phyloP scores from a whole-genome alignment of 768 basidiomycete species.

The Boletales sp. region DNA sequence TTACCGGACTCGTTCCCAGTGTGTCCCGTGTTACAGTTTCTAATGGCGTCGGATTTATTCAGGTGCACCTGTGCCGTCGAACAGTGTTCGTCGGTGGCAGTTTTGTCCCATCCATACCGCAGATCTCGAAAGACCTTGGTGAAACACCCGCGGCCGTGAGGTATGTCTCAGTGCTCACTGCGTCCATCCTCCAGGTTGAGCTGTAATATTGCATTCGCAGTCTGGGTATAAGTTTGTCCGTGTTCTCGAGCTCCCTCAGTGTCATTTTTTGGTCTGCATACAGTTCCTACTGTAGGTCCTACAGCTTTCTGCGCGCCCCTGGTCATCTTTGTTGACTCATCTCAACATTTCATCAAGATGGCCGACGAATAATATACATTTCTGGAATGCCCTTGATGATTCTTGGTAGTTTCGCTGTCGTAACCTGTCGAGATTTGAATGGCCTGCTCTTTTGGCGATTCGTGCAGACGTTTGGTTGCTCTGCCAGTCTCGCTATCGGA shows the following conservation, averaged over 20 bases:
- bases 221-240: conserved; percentile 48
- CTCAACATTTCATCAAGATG: conserved; percentile 41
- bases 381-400: conserved; percentile 54
- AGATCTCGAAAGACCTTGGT: conserved; percentile 62
- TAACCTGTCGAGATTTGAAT: conserved; percentile 39
- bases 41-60: neutral
- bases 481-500: conserved; percentile 51
- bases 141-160: conserved; percentile 59
- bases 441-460: conserved; percentile 59
- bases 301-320: neutral
- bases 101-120: conserved; percentile 73
- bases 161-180: conserved; percentile 26
- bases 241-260: conserved; percentile 45
- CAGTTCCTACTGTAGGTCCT: conserved; percentile 44
- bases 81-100: conserved; percentile 66
- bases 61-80: neutral
- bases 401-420: conserved; percentile 59
- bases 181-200: neutral
- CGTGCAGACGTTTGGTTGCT: conserved; percentile 64
- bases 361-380: conserved; percentile 59
- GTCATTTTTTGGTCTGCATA: conserved; percentile 52
- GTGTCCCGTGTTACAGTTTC: conserved; percentile 12
- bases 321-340: neutral
- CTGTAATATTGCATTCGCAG: conserved; percentile 19
- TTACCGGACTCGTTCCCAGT: conserved; percentile 64